These are phyloP conservation scores for Fusarium sambucinum DNA, from an alignment of 2,329 filamentous ascomycete genomes.

Conservation along the genomic window DNA sequence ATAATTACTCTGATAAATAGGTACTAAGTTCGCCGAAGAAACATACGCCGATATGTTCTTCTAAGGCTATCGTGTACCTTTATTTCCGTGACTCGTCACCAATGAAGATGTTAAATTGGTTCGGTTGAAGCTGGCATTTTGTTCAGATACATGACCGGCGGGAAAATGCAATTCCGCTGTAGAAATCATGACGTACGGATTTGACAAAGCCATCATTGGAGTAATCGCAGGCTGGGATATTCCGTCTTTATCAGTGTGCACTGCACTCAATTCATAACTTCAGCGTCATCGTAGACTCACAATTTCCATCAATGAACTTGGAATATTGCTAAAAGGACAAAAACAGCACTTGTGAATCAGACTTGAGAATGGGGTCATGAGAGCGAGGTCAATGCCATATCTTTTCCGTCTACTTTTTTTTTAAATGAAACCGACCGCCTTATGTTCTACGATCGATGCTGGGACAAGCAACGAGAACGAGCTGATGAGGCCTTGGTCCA, in stretches of 20 bases:
- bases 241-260: too few species aligned
- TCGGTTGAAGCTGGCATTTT: background rate
- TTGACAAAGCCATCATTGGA: background rate
- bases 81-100: too few species aligned
- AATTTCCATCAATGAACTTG: background rate
- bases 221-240: background rate
- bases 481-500: conserved; percentile 1
- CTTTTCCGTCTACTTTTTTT: background rate
- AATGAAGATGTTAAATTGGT: background rate
- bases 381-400: background rate
- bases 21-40: background rate
- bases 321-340: background rate
- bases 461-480: background rate
- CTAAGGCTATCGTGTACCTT: background rate
- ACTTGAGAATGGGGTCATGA: too few species aligned
- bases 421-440: background rate
- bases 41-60: background rate
- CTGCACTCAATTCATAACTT: too few species aligned
- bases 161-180: background rate
- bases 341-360: background rate
- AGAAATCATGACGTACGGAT: background rate
- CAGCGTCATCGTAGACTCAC: too few species aligned
- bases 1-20: conserved; percentile 12
- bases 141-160: too few species aligned
- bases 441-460: background rate